Base-by-base conservation (phyloP, 345 rosid genomes). In the Camelina sativa region DNA sequence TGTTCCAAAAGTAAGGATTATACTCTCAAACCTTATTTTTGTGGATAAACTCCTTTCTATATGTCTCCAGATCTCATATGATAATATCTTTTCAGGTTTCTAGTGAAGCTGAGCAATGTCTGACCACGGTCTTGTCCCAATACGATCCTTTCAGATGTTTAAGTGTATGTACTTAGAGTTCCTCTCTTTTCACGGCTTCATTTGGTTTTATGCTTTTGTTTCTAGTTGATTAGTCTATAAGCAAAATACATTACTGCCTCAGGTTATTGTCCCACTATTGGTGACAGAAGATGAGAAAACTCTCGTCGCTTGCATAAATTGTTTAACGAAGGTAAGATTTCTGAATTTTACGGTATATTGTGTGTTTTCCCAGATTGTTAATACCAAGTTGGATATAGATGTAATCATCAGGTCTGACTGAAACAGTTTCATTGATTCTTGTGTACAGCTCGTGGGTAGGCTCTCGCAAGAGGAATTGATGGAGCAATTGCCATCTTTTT, bases 141-240 rank as follows among this genome's bases (percentile, higher is more conserved):
- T 92, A 88, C 79, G 99, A 95, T 69, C 97, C 97, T 65, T 90
- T 90, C 86, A 89, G 99, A 90, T 89, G 97, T 85, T 86, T 95
- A 76, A 95, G 96, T 80, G 99, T 95, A 88, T 22, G 86, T 77
- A 56, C 63, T 23, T 54, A 62, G 71, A 30, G 67, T 41, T 32
- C 22, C 56, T 62, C 8, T 60, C 47, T 53, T 34, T 74, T 65
- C 64, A 73, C 70, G 17, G 30, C 44, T 6, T 44, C n/a, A 10
- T 65, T 64, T 66, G 34, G 17, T 68, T 61, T 69, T 34, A 25
- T 69, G 9, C 41, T 28, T 46, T 54, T 54, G 7, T 71, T 67
- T 74, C n/a, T 47, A 25, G 30, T 77, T 56, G 7, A 47, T 50
- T 50, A 57, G 35, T 34, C 3, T 22, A 28, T 28, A 15, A 60